Conservation (phyloP, 1,139 yeast species). For the Pichia sp. region DNA sequence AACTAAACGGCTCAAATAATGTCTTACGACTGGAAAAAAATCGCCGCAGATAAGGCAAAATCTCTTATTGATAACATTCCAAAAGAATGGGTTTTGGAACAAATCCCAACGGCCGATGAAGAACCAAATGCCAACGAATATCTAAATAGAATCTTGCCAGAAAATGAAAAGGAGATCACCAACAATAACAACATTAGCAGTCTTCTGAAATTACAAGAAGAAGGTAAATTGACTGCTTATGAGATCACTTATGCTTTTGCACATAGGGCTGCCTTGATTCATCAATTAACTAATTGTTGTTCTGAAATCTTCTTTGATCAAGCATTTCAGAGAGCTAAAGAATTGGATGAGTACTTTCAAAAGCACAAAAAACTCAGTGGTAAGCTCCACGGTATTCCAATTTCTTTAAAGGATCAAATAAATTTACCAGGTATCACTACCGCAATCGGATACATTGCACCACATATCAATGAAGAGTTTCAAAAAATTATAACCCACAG, state of each 20-base stretch:
- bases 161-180: conserved; percentile 20
- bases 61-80: conserved; percentile 22
- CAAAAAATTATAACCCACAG: conserved; percentile 14
- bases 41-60: conserved; percentile 12
- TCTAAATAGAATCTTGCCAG: conserved; percentile 25
- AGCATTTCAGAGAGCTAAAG: conserved; percentile 35
- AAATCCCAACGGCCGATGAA: conserved; percentile 22
- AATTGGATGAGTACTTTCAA: conserved; percentile 34
- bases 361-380: conserved; percentile 34
- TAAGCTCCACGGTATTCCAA: conserved; percentile 61
- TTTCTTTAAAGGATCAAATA: conserved; percentile 42
- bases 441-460: conserved; percentile 36
- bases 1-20: too few species aligned
- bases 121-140: conserved; percentile 15
- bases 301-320: conserved; percentile 33
- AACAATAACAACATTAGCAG: conserved; percentile 6
- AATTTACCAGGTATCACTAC: conserved; percentile 40
- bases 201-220: conserved; percentile 8
- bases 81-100: conserved; percentile 20
- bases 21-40: background rate
- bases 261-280: conserved; percentile 50
- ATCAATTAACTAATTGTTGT: conserved; percentile 44
- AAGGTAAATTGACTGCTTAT: conserved; percentile 34
- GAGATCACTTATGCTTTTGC: conserved; percentile 43
- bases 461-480: conserved; percentile 24